phyloP scores from a whole-genome alignment of 192 early-diverging fungal genomes.

The Endogone sp. region DNA sequence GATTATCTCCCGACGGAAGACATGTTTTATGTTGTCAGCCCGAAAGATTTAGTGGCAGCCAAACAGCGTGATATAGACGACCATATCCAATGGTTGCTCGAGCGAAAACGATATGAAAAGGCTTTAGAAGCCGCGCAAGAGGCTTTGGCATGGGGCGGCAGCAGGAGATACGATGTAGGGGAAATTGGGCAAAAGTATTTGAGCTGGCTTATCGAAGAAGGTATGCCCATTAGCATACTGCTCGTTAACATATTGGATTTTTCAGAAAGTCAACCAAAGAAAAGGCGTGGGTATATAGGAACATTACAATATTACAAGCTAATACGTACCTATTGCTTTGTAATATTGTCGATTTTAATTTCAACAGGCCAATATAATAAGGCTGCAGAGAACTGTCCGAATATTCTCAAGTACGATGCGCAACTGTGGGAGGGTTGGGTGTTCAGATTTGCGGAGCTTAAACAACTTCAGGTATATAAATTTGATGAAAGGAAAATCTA shows the following conservation, averaged over 20 bases:
- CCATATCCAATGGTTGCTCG: slow-evolving; percentile 92
- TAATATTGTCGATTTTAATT: neutral
- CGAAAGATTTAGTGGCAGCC: slow-evolving; percentile 91
- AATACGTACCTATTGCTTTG: too few species aligned
- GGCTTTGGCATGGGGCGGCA: slow-evolving; percentile 53
- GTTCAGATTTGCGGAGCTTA: slow-evolving; percentile 77
- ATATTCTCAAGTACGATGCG: slow-evolving; percentile 65
- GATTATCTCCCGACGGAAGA: slow-evolving; percentile 66
- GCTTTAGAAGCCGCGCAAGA: slow-evolving; percentile 66
- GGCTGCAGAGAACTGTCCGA: slow-evolving; percentile 69
- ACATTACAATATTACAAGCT: too few species aligned
- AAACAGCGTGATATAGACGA: slow-evolving; percentile 86
- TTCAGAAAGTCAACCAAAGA: too few species aligned
- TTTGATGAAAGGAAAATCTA: neutral
- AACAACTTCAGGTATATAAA: slow-evolving; percentile 57
- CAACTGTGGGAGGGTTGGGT: slow-evolving; percentile 91
- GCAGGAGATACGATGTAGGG: slow-evolving; percentile 55
- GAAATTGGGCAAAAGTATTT: slow-evolving; percentile 84
- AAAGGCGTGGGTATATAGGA: too few species aligned
- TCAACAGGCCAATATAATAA: slow-evolving; percentile 50
- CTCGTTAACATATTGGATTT: slow-evolving; percentile 62
- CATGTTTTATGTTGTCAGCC: slow-evolving; percentile 89
- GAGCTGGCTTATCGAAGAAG: slow-evolving; percentile 34
- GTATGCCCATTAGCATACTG: slow-evolving; percentile 20
- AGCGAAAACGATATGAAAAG: slow-evolving; percentile 73